Evolutionary conservation across 495 filamentous ascomycete species (phyloP).

Genomic region (Chaetomium cochliodes): DNA sequence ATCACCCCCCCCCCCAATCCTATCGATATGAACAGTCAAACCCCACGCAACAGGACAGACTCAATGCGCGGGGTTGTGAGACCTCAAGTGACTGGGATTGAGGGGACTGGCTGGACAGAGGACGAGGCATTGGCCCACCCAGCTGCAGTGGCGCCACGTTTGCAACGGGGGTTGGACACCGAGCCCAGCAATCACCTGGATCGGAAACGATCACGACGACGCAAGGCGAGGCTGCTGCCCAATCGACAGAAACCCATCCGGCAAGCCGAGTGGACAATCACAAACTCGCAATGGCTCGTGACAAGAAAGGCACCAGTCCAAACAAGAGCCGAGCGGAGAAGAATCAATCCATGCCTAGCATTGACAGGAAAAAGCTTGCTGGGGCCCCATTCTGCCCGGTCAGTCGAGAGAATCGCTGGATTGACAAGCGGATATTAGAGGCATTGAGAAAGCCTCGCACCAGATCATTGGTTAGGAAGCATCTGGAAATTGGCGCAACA

Average conservation of each 20-base stretch:
- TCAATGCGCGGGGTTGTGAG: constrained; percentile 30
- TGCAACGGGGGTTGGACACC: constrained; percentile 43
- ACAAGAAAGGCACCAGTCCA: not conserved
- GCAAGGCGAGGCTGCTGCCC: constrained; percentile 20
- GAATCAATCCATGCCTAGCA: not conserved
- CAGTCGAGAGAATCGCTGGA: not conserved
- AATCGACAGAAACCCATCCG: constrained; percentile 6
- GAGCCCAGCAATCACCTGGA: constrained; percentile 24
- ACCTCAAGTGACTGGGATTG: constrained; percentile 17
- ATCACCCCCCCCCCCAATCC: constrained; percentile 22
- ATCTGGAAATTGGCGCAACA: constrained; percentile 18
- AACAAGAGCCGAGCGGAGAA: not conserved
- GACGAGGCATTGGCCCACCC: constrained; percentile 38
- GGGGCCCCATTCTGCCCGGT: not conserved
- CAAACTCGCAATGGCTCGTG: not conserved
- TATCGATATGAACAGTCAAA: constrained; percentile 19
- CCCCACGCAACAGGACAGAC: constrained; percentile 28
- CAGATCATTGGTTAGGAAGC: constrained; percentile 12
- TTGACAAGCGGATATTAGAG: constrained; percentile 3
- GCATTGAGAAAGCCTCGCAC: constrained; percentile 10
- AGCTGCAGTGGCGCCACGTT: constrained; percentile 54
- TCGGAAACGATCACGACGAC: constrained; percentile 32
- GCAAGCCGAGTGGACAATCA: constrained; percentile 8
- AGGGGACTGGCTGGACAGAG: constrained; percentile 17
- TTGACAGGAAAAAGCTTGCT: not conserved